Conservation (phyloP, 768 basidiomycete genomes). For the Tricholoma terreum region DNA sequence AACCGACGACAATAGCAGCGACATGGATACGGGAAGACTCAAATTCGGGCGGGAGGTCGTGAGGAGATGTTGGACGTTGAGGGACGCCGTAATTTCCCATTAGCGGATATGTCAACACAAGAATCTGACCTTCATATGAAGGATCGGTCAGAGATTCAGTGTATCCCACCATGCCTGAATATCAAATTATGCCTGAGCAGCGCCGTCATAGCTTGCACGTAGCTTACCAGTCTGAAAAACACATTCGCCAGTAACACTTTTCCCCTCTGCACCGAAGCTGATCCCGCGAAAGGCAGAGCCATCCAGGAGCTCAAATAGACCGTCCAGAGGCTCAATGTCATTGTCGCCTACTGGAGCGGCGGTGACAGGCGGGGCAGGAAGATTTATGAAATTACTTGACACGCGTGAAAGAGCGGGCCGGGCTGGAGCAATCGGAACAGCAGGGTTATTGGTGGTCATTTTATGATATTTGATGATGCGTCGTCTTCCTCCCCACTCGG, state of each 20-base stretch:
- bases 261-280: conserved; percentile 89
- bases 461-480: conserved; percentile 12
- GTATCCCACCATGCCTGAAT: conserved; percentile 96
- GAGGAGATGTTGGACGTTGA: conserved; percentile 48
- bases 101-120: conserved; percentile 95
- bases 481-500: conserved; percentile 50
- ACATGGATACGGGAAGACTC: conserved; percentile 96
- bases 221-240: conserved; percentile 96
- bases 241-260: conserved; percentile 95
- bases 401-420: conserved; percentile 47
- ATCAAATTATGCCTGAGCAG: conserved; percentile 6
- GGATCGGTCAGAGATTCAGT: conserved; percentile 98
- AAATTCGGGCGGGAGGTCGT: conserved; percentile 70
- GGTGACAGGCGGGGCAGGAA: conserved; percentile 37
- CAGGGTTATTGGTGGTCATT: conserved; percentile 19
- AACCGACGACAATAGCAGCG: conserved; percentile 86
- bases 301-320: conserved; percentile 86
- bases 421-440: conserved; percentile 24
- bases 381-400: conserved; percentile 32
- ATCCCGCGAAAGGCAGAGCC: conserved; percentile 86
- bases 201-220: not conserved
- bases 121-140: conserved; percentile 97
- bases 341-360: conserved; percentile 29
- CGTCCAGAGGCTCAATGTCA: conserved; percentile 40
- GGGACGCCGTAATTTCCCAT: conserved; percentile 98